Base-by-base conservation (phyloP, 2,329 filamentous ascomycete genomes). In the Juglanconis juglandina region DNA sequence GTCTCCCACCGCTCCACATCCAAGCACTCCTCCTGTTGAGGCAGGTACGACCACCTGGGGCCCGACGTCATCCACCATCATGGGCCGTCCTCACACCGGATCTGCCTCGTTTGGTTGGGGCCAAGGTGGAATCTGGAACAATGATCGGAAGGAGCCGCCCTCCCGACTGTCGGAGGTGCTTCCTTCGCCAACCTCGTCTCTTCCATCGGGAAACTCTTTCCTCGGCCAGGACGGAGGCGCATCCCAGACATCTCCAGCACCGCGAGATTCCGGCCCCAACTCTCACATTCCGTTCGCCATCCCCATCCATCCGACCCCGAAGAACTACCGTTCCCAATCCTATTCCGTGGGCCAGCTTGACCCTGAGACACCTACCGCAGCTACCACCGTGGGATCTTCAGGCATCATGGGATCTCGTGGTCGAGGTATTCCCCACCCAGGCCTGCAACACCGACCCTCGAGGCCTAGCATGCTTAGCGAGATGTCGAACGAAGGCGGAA, bases 321-420 rank as follows among this genome's bases (percentile, higher is more conserved):
- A 98, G 74, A 92, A 91, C 1, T 95, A 96, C 68, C 88, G 95
- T 48, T 99, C 95, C 5, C 92, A 97, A 73, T 98, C 95, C 4
- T 98, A 98, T 74, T 98, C 94, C 0, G 94, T 96, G 52, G 93
- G 93, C 4, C 93, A 97, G 71, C 80, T 92, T 63, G 92, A 96
- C 56, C 83, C 87, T 1, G 90, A 94, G 61, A 75, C 75, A 1
- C 68, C 75, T 13, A 69, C 68, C 3, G 68, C 76, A 13, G 69
- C 73, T 3, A 66, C 77, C 33, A 68, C 74, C 2, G 75, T 81
- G 71, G 76, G 73, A 59, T 72, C 80, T 3, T 76, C 82, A 4
- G 74, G 82, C 3, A 75, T 81, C 30, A 72, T 85, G 47, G 72
- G 78, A 11, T 77, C 81, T n/a, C 79, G 84, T 52, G 75, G 80